phyloP scores from a whole-genome alignment of 331 rosid genomes.

The Prunus yedoensis region DNA sequence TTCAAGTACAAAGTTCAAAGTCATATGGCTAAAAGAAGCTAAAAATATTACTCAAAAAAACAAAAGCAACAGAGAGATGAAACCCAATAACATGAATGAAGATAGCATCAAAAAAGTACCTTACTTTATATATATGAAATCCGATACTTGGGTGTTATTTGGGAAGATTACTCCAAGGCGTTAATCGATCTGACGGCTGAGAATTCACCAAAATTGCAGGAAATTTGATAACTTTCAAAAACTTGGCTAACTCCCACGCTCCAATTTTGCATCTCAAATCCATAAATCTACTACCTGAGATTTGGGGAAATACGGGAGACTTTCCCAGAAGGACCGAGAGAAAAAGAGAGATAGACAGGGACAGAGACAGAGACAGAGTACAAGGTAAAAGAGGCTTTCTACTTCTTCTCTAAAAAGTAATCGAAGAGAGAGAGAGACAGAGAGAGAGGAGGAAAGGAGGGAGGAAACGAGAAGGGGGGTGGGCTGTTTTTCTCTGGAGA shows the following conservation, averaged over 20 bases:
- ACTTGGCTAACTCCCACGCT: slow-evolving; percentile 1
- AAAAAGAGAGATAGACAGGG: no score
- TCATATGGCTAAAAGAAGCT: background rate
- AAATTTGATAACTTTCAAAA: background rate
- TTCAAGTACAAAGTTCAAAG: background rate
- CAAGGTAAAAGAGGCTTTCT: no score
- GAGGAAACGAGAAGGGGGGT: no score
- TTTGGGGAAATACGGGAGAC: no score
- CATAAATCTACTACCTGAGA: background rate
- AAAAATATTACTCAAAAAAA: background rate
- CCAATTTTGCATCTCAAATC: slow-evolving; percentile 2
- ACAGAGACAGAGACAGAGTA: no score
- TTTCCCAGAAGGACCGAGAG: no score
- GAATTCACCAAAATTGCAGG: background rate
- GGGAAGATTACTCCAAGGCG: slow-evolving; percentile 6
- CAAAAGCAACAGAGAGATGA: background rate
- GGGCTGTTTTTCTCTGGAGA: no score
- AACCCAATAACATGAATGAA: background rate
- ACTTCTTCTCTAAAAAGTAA: no score
- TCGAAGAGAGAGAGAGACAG: no score
- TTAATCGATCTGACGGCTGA: slow-evolving; percentile 8
- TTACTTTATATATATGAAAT: background rate
- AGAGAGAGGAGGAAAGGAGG: no score
- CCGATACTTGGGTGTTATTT: background rate
- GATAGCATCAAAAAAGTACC: background rate